Evolutionary conservation across 768 basidiomycete species (phyloP).

Genomic region (Clitopilus passeckerianus): DNA sequence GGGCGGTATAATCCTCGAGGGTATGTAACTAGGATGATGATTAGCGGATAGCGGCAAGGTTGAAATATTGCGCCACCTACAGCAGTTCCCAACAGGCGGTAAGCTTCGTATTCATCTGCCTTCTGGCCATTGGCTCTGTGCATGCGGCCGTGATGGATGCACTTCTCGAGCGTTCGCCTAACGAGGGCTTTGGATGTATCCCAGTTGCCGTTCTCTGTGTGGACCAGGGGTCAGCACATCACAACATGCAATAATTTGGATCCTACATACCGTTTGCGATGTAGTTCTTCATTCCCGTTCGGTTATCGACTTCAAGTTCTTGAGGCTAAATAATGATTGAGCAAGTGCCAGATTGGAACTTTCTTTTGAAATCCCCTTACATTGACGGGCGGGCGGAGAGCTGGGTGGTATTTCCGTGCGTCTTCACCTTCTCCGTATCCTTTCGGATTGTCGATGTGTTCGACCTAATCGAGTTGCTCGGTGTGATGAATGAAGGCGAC

Average conservation of each 20-base stretch:
- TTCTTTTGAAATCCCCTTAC: slow-evolving; percentile 26
- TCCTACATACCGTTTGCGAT: slow-evolving; percentile 68
- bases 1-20: slow-evolving; percentile 84
- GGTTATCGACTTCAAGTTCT: slow-evolving; percentile 81
- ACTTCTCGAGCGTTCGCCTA: slow-evolving; percentile 66
- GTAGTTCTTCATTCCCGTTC: slow-evolving; percentile 94
- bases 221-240: background rate
- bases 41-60: background rate
- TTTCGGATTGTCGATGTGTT: slow-evolving; percentile 93
- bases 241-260: background rate
- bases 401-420: slow-evolving; percentile 69
- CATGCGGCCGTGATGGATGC: slow-evolving; percentile 74
- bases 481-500: background rate
- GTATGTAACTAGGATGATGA: slow-evolving; percentile 54
- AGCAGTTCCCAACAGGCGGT: slow-evolving; percentile 66
- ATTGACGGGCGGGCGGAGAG: slow-evolving; percentile 79
- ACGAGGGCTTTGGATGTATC: slow-evolving; percentile 82
- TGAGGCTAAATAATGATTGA: slow-evolving; percentile 40
- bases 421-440: slow-evolving; percentile 86
- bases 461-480: slow-evolving; percentile 35
- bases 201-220: slow-evolving; percentile 67
- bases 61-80: slow-evolving; percentile 37
- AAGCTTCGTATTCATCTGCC: slow-evolving; percentile 73
- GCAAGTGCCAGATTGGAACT: background rate
- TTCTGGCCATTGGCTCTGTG: slow-evolving; percentile 54